Evolutionary conservation across 306 rosid species (phyloP).

Genomic region (Trichosanthes truncata): DNA sequence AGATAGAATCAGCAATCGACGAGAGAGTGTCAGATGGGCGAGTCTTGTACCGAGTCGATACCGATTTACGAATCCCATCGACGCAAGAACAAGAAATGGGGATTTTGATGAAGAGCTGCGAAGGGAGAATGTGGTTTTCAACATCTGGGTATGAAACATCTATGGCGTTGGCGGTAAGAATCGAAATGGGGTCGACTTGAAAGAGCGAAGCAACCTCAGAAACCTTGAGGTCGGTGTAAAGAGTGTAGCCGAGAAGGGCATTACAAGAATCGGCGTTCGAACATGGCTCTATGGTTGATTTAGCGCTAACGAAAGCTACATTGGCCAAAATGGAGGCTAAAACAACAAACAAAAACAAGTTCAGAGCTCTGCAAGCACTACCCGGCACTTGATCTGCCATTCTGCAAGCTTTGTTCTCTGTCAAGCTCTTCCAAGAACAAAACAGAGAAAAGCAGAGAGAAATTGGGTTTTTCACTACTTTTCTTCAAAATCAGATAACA

Average conservation of each 20-base stretch:
- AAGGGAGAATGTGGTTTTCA: conserved; percentile 86
- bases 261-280: conserved; percentile 77
- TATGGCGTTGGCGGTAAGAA: conserved; percentile 80
- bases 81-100: conserved; percentile 78
- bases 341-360: conserved; percentile 14
- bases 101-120: conserved; percentile 67
- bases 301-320: conserved; percentile 30
- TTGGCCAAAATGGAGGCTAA: conserved; percentile 10
- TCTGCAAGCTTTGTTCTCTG: conserved; percentile 1
- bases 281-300: conserved; percentile 98
- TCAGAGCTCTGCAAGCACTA: background rate
- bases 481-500: background rate
- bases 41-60: conserved; percentile 63
- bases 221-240: conserved; percentile 92
- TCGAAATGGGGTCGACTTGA: conserved; percentile 73
- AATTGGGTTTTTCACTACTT: background rate
- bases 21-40: conserved; percentile 77
- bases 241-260: conserved; percentile 77
- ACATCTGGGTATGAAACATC: conserved; percentile 94
- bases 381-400: conserved; percentile 26
- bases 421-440: background rate
- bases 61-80: conserved; percentile 87
- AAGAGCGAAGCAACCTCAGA: conserved; percentile 87
- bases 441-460: background rate
- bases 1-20: conserved; percentile 64